phyloP scores from a whole-genome alignment of 495 filamentous ascomycete genomes.

The Neurospora pannonica region DNA sequence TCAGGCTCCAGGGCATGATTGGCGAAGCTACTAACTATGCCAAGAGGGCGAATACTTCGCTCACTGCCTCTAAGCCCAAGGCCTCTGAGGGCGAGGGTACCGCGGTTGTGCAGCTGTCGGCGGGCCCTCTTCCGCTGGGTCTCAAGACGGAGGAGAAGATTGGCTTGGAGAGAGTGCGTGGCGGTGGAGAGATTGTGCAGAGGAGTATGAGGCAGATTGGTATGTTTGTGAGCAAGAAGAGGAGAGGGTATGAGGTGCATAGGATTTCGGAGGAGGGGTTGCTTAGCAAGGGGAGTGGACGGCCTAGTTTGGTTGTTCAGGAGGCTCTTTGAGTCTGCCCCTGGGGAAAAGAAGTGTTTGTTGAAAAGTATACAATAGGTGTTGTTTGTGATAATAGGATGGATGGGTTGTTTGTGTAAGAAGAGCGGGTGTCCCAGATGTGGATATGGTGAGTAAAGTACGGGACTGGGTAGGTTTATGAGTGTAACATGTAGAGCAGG shows the following conservation, averaged over 20 bases:
- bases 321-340: constrained; percentile 5
- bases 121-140: constrained; percentile 52
- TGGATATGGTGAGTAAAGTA: not conserved
- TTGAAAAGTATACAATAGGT: not conserved
- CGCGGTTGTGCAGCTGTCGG: constrained; percentile 10
- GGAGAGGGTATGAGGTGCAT: constrained; percentile 69
- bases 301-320: constrained; percentile 9
- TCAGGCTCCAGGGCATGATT: constrained; percentile 56
- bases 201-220: constrained; percentile 62
- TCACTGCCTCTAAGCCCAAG: constrained; percentile 1
- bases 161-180: constrained; percentile 46
- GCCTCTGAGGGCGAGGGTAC: not conserved
- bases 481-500: not conserved
- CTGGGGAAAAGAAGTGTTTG: not conserved
- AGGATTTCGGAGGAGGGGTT: constrained; percentile 45
- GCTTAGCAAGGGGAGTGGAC: constrained; percentile 5
- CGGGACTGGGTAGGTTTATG: not conserved
- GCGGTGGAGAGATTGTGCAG: constrained; percentile 52
- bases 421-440: not conserved
- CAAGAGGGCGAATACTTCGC: constrained; percentile 31
- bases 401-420: not conserved
- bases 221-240: constrained; percentile 58
- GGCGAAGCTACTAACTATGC: constrained; percentile 62
- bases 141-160: constrained; percentile 50
- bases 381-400: not conserved